Evolutionary conservation across 2,329 filamentous ascomycete species (phyloP).

Genomic region (Dactylonectria estremocensis): DNA sequence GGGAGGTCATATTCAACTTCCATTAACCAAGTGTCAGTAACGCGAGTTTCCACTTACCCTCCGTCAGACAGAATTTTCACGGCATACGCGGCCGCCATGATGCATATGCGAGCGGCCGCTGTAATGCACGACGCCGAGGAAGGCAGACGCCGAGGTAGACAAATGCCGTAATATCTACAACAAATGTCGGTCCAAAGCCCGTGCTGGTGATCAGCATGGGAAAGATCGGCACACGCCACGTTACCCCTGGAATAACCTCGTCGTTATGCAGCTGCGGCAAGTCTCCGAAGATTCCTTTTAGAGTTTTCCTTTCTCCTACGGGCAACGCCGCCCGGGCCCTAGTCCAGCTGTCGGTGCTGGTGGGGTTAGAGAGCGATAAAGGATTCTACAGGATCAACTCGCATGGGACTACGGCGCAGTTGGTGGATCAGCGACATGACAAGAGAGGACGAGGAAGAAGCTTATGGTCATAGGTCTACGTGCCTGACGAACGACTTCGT

Average conservation of each 20-base stretch:
- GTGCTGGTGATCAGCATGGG: conserved; percentile 9
- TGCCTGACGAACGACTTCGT: not conserved
- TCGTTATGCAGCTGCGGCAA: not conserved
- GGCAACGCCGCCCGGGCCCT: not conserved
- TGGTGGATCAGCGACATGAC: conserved; percentile 7
- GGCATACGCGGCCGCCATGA: not conserved
- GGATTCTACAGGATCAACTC: conserved; percentile 19
- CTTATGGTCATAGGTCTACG: not conserved
- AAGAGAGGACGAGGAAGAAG: conserved; percentile 10
- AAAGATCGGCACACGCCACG: conserved; percentile 14
- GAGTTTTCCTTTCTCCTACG: conserved; percentile 4
- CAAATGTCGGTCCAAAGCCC: conserved; percentile 8
- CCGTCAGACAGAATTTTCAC: not conserved
- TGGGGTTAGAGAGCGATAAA: conserved; percentile 3
- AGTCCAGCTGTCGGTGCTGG: conserved; percentile 1
- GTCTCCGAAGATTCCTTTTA: conserved; percentile 6
- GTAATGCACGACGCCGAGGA: conserved; percentile 1
- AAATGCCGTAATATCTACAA: not conserved
- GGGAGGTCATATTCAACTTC: not conserved
- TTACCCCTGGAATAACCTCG: conserved; percentile 6
- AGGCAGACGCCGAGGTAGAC: not conserved
- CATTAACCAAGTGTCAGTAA: conserved; percentile 1
- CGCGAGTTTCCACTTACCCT: not conserved
- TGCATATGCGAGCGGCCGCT: conserved; percentile 1
- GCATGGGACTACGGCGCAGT: conserved; percentile 8